A percentile compares a stretch with the other conserved stretches of the same genome.
Conservation (phyloP, 2,329 filamentous ascomycete genomes). For the Fusarium sp. region DNA sequence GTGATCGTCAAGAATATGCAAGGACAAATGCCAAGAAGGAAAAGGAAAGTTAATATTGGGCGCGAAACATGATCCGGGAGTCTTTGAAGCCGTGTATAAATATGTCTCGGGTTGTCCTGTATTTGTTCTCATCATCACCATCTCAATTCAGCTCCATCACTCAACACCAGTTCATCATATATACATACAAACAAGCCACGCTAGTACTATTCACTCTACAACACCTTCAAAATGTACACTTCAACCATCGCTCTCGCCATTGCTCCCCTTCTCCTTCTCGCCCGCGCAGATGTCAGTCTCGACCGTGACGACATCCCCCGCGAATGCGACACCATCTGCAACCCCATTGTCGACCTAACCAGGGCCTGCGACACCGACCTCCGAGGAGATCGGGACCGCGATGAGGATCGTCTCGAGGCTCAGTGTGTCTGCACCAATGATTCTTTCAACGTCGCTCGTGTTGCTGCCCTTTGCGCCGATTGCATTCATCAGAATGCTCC, state of each 20-base stretch:
- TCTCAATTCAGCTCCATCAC: slow-evolving; percentile 2
- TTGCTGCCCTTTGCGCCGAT: slow-evolving; percentile 54
- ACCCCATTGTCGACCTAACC: slow-evolving; percentile 53
- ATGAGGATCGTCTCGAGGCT: slow-evolving; percentile 54
- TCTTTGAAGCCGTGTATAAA: slow-evolving; percentile 19
- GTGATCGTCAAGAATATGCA: slow-evolving; percentile 16
- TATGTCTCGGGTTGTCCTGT: not conserved
- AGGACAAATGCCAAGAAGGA: slow-evolving; percentile 15
- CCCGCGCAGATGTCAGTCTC: slow-evolving; percentile 51
- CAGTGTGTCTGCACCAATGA: slow-evolving; percentile 58
- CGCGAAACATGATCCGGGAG: not conserved
- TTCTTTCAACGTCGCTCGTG: slow-evolving; percentile 54
- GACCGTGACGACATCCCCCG: slow-evolving; percentile 52
- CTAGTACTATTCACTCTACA: not conserved
- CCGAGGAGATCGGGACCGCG: slow-evolving; percentile 47
- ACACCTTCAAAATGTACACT: slow-evolving; percentile 47
- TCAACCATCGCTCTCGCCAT: slow-evolving; percentile 48
- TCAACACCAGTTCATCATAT: not conserved
- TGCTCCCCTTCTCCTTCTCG: slow-evolving; percentile 48
- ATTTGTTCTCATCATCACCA: not conserved
- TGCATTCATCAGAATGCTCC: slow-evolving; percentile 54
- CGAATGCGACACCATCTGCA: slow-evolving; percentile 54
- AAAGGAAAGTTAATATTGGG: not conserved
- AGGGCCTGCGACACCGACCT: slow-evolving; percentile 53
- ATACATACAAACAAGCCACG: not conserved